Evolutionary conservation across 2,329 filamentous ascomycete species (phyloP), one percentile per base, ranked within the genome.

Genomic region (Pestalotiopsis sp.): DNA sequence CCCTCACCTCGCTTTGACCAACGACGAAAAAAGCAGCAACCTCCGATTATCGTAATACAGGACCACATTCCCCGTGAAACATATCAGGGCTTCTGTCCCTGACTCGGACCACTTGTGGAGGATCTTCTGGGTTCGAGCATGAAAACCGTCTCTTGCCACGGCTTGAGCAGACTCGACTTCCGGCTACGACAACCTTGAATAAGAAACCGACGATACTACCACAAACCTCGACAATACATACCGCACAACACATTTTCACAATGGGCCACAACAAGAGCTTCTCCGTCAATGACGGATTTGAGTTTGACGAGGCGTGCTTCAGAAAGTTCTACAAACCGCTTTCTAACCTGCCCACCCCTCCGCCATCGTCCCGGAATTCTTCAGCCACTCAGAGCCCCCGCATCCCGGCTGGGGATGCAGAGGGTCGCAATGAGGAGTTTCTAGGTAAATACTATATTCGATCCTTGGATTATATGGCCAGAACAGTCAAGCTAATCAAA

Each of bases 261-360:
- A 79, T 79, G 77, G 77, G 77, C 25, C 77, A 79, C 73, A 75
- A 73, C 62, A 77, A 77, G 76, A 78, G 77, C 66, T 77, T 77
- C 68, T 78, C 77, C 60, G 69, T 69, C 20, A 81, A 83, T 70
- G 82, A 86, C 73, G 83, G 86, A 68, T 82, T 82, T 72, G 84
- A 85, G 73, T 82, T 83, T 71, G 83, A 85, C 75, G 82, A 85
- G 69, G 83, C 84, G 71, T 88, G 87, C 78, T 89, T 90, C 74
- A 77, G 79, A 67, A 81, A 82, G 70, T 90, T 89, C 72, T 92
- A 92, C 79, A 86, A 88, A 62, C 90, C 90, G 11, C 83, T 92
- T 65, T 92, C 90, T 38, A 91, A 90, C 77, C 84, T 92, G 25
- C 90, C 90, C 25, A 92, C 90, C 66, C 90, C 90, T 71, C 90